phyloP scores from a whole-genome alignment of 164 flowering plant genomes.

The Amborella trichopoda region DNA sequence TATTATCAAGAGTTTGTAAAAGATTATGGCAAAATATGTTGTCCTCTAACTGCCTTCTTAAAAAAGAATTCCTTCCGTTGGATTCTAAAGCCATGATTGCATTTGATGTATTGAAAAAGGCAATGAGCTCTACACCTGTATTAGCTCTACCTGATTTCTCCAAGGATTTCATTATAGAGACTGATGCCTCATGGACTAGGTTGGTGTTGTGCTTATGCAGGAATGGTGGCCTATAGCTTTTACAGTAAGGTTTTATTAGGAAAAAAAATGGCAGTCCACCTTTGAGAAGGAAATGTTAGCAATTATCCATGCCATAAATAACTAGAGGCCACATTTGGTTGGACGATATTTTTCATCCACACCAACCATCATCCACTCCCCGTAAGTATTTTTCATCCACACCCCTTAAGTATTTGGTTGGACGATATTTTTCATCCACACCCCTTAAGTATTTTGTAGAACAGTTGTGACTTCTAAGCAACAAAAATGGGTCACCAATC shows the following conservation, averaged over 20 bases:
- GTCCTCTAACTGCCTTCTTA: background rate
- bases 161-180: background rate
- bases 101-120: background rate
- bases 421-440: background rate
- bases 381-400: background rate
- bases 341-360: background rate
- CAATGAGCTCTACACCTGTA: background rate
- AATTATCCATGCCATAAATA: background rate
- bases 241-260: background rate
- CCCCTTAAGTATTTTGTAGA: background rate
- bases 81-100: background rate
- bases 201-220: background rate
- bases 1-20: slow-evolving; percentile 1
- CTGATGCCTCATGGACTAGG: background rate
- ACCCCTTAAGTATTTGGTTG: background rate
- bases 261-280: background rate
- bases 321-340: background rate
- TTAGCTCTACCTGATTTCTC: background rate
- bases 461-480: no score
- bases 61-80: background rate
- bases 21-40: background rate
- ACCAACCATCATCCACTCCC: background rate
- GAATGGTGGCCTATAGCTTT: background rate
- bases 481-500: background rate
- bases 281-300: slow-evolving; percentile 1